These are phyloP conservation scores for Lentinula sp. DNA, from an alignment of 768 basidiomycete species.

Conservation along the genomic window DNA sequence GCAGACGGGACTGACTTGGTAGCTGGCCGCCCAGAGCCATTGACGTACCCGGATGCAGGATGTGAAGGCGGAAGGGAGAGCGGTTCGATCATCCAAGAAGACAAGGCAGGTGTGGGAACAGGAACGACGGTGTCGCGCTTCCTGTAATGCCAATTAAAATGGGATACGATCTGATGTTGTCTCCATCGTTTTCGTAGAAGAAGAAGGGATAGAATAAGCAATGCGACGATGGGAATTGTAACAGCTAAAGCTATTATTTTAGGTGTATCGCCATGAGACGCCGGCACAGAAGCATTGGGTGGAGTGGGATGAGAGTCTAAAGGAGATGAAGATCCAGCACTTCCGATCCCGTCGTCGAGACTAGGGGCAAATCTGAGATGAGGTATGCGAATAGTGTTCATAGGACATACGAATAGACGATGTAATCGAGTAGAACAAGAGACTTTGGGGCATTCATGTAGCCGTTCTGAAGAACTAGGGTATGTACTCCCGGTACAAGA, in stretches of 20 bases:
- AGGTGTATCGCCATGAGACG: not conserved
- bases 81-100: slow-evolving; percentile 1
- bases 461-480: slow-evolving; percentile 27
- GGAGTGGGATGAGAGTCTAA: not conserved
- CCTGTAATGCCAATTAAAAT: not conserved
- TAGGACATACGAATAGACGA: slow-evolving; percentile 29
- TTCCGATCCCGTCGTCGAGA: not conserved
- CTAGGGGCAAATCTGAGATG: not conserved
- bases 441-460: slow-evolving; percentile 19
- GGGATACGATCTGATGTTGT: not conserved
- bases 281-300: not conserved
- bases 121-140: not conserved
- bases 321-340: not conserved
- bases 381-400: not conserved
- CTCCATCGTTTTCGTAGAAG: not conserved
- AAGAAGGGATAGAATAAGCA: not conserved
- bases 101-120: not conserved
- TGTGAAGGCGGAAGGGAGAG: not conserved
- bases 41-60: slow-evolving; percentile 1
- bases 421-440: slow-evolving; percentile 30
- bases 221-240: not conserved
- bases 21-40: not conserved
- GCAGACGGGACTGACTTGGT: not conserved
- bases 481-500: slow-evolving; percentile 22
- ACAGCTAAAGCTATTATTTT: not conserved